A percentile compares a stretch with the other conserved stretches of the same genome.
Conservation (phyloP, 768 basidiomycete species). For the Pleurotus citrinopileatus region DNA sequence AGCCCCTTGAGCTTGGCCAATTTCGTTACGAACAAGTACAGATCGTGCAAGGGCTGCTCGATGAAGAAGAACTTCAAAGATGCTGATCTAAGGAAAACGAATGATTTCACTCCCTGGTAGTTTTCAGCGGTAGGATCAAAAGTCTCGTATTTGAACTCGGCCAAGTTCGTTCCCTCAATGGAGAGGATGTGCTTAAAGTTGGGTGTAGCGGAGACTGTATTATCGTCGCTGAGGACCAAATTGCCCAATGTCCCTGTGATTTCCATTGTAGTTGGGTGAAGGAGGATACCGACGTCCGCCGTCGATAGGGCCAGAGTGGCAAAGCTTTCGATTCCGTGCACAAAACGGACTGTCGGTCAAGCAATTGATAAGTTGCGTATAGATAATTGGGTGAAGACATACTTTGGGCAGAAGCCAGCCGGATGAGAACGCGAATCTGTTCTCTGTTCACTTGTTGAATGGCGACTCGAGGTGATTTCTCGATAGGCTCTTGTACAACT, state of each 20-base stretch:
- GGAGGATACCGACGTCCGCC: conserved; percentile 77
- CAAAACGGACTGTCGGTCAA: conserved; percentile 58
- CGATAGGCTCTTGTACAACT: neutral
- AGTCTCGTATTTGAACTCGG: conserved; percentile 92
- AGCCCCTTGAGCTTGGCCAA: conserved; percentile 89
- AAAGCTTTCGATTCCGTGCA: conserved; percentile 65
- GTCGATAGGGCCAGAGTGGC: conserved; percentile 90
- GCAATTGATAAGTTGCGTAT: neutral
- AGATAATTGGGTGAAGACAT: conserved; percentile 17
- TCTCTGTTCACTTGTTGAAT: conserved; percentile 22
- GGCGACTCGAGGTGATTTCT: neutral
- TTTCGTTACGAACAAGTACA: conserved; percentile 80
- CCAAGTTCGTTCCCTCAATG: conserved; percentile 92
- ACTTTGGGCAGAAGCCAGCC: conserved; percentile 85
- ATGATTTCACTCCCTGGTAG: conserved; percentile 80
- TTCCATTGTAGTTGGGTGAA: conserved; percentile 70
- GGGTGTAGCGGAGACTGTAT: conserved; percentile 42
- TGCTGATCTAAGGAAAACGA: conserved; percentile 78
- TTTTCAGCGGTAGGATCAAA: conserved; percentile 70
- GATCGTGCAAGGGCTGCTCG: conserved; percentile 85
- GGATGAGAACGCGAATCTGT: conserved; percentile 80
- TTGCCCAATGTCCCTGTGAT: conserved; percentile 82
- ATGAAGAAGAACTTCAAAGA: conserved; percentile 89
- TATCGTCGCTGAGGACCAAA: conserved; percentile 78
- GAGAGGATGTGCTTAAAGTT: conserved; percentile 85